phyloP scores from a whole-genome alignment of 768 basidiomycete genomes.

The Paxillus ammoniavirescens region DNA sequence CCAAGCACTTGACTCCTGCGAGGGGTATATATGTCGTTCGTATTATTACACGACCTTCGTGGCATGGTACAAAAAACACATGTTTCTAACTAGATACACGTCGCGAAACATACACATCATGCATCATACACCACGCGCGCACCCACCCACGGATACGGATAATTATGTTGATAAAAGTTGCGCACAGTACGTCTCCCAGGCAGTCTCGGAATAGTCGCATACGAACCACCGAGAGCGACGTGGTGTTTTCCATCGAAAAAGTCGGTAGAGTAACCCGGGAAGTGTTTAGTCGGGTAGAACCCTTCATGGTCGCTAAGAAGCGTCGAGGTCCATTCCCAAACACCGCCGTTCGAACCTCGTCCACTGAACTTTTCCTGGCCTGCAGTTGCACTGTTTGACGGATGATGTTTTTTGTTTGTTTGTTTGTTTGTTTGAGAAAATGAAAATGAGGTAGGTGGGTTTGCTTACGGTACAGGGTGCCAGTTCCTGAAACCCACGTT shows the following conservation, averaged over 20 bases:
- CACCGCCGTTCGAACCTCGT: slow-evolving; percentile 80
- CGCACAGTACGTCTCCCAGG: slow-evolving; percentile 67
- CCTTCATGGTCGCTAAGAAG: slow-evolving; percentile 63
- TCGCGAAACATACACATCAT: slow-evolving; percentile 18
- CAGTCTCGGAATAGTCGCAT: slow-evolving; percentile 79
- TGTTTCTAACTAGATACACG: no score
- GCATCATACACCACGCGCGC: slow-evolving; percentile 58
- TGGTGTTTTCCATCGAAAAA: slow-evolving; percentile 88
- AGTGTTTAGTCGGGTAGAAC: slow-evolving; percentile 69
- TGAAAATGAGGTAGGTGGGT: no score
- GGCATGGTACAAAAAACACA: no score
- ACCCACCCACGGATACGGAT: slow-evolving; percentile 74
- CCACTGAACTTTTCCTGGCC: slow-evolving; percentile 46
- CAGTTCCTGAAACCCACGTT: slow-evolving; percentile 55
- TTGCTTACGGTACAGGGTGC: slow-evolving; percentile 60
- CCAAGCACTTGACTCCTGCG: no score
- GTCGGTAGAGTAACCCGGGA: slow-evolving; percentile 85
- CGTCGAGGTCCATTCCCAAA: slow-evolving; percentile 96
- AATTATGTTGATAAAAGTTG: slow-evolving; percentile 89
- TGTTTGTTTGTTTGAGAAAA: no score
- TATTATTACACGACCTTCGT: no score
- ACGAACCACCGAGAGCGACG: slow-evolving; percentile 84
- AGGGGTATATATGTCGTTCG: no score
- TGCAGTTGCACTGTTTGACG: slow-evolving; percentile 49
- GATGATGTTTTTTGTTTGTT: no score